A percentile compares a stretch with the other conserved stretches of the same genome.
These are phyloP conservation scores for Fusarium brevicatenulatum DNA, from an alignment of 2,329 filamentous ascomycete species.

Conservation along the genomic window DNA sequence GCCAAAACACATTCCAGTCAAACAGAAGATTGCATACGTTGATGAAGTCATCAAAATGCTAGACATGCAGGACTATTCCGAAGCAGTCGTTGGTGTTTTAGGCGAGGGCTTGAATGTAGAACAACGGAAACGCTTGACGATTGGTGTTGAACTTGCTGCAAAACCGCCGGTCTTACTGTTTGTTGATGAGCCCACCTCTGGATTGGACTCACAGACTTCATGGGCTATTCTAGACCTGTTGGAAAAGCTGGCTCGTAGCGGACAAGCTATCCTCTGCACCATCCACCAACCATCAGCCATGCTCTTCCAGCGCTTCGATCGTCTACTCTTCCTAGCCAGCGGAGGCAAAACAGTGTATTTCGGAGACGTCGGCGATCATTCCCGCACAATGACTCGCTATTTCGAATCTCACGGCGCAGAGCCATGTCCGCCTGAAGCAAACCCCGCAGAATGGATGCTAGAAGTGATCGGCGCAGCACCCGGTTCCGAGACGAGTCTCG, in stretches of 20 bases:
- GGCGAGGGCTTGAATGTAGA: conserved; percentile 69
- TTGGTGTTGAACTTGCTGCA: conserved; percentile 64
- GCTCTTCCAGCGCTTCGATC: conserved; percentile 64
- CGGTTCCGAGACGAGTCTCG: conserved; percentile 55
- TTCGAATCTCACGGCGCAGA: conserved; percentile 71
- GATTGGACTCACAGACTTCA: conserved; percentile 68
- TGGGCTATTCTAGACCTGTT: conserved; percentile 69
- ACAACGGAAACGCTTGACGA: conserved; percentile 67
- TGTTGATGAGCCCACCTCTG: conserved; percentile 66
- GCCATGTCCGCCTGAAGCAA: conserved; percentile 63
- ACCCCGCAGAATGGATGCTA: conserved; percentile 77
- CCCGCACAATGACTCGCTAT: conserved; percentile 63
- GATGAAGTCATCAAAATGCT: conserved; percentile 77
- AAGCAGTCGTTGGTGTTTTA: conserved; percentile 68
- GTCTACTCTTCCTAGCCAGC: conserved; percentile 67
- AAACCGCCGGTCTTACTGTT: conserved; percentile 66
- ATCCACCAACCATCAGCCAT: conserved; percentile 63
- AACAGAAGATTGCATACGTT: conserved; percentile 84
- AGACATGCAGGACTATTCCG: conserved; percentile 70
- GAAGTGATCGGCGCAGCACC: conserved; percentile 57
- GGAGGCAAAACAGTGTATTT: conserved; percentile 74
- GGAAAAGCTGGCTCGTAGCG: conserved; percentile 63
- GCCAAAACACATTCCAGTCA: conserved; percentile 70
- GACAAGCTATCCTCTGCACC: conserved; percentile 61
- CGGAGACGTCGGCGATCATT: conserved; percentile 68